Conservation (phyloP, 2,329 filamentous ascomycete species). For the Ploettnerulaceae sp. region DNA sequence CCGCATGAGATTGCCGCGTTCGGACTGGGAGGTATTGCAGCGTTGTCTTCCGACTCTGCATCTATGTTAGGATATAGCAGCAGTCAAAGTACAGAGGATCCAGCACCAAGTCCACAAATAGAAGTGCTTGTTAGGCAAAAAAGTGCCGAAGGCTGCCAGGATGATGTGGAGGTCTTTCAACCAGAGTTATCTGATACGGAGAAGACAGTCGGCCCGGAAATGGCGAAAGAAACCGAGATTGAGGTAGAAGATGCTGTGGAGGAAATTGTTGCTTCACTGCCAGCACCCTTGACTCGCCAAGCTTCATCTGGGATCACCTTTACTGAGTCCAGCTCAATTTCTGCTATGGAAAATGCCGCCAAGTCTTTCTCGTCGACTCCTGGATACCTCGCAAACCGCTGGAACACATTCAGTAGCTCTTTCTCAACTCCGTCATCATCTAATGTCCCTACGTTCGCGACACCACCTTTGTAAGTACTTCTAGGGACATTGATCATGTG, state of each 20-base stretch:
- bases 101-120: slow-evolving; percentile 13
- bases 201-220: slow-evolving; percentile 7
- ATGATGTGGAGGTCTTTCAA: slow-evolving; percentile 9
- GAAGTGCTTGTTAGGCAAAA: slow-evolving; percentile 15
- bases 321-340: slow-evolving; percentile 17
- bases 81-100: slow-evolving; percentile 22
- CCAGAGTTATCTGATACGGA: not conserved
- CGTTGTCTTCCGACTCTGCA: slow-evolving; percentile 31
- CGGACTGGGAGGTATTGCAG: slow-evolving; percentile 41
- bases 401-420: slow-evolving; percentile 46
- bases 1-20: slow-evolving; percentile 68
- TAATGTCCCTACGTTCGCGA: slow-evolving; percentile 30
- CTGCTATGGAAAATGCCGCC: slow-evolving; percentile 16
- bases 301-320: slow-evolving; percentile 10
- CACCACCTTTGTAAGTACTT: slow-evolving; percentile 41
- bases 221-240: not conserved
- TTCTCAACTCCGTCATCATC: slow-evolving; percentile 46
- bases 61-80: slow-evolving; percentile 21
- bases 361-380: slow-evolving; percentile 33
- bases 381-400: slow-evolving; percentile 45
- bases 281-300: slow-evolving; percentile 10
- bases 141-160: slow-evolving; percentile 5
- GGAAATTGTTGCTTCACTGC: slow-evolving; percentile 3
- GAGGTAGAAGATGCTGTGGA: not conserved
- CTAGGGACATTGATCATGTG: not conserved